phyloP scores from a whole-genome alignment of 176 grass and related monocot genomes.

The Eremochloa ophiuroides region DNA sequence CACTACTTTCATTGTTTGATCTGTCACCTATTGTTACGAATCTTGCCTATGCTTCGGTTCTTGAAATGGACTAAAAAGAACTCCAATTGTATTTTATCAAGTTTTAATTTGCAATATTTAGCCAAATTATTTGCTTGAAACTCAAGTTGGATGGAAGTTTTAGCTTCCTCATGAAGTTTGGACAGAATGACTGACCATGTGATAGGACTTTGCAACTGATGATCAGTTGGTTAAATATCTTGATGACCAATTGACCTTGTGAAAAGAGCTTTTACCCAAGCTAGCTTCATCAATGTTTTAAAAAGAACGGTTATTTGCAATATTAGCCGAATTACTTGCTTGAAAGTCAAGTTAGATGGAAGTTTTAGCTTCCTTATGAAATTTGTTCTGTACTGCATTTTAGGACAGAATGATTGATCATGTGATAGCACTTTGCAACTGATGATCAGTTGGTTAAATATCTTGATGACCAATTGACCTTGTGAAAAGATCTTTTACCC shows the following conservation, averaged over 20 bases:
- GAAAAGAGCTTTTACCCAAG: background rate
- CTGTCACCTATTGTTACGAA: background rate
- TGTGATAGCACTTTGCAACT: background rate
- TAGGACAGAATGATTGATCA: background rate
- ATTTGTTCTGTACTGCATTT: background rate
- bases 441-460: background rate
- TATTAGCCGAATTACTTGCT: background rate
- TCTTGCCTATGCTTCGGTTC: background rate
- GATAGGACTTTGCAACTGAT: background rate
- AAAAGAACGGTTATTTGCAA: background rate
- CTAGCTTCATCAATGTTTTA: background rate
- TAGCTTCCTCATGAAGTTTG: background rate
- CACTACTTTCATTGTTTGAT: background rate
- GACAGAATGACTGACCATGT: background rate
- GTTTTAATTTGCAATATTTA: background rate
- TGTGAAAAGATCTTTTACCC: background rate
- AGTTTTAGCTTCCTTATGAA: background rate
- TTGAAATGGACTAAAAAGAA: conserved; percentile 12
- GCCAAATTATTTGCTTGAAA: conserved; percentile 11
- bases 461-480: conserved; percentile 7
- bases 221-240: background rate
- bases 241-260: background rate
- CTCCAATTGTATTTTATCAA: background rate
- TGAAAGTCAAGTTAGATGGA: conserved; percentile 1
- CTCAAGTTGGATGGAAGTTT: background rate